A percentile compares a stretch with the other conserved stretches of the same genome.
Evolutionary conservation across 345 rosid species (phyloP).

Genomic region (Gossypium mustelinum): DNA sequence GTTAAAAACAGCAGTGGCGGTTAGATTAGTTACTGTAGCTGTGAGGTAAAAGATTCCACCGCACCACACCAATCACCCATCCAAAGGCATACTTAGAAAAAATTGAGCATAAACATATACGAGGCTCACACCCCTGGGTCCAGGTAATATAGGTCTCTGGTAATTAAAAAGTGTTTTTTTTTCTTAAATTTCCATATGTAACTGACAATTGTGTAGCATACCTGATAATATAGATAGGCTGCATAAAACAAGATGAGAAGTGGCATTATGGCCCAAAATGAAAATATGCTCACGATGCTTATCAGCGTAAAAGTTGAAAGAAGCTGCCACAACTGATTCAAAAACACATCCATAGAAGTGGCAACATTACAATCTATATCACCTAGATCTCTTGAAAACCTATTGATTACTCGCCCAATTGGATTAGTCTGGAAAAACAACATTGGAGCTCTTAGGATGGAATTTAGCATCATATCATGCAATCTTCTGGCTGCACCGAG

Average conservation of each 20-base stretch:
- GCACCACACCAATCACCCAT: too few relatives aligned
- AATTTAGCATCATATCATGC: slow-evolving; percentile 72
- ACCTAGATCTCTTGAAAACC: slow-evolving; percentile 90
- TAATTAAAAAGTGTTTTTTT: background rate
- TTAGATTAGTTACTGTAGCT: too few relatives aligned
- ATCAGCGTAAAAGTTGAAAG: slow-evolving; percentile 88
- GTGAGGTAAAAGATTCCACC: too few relatives aligned
- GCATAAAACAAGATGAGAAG: slow-evolving; percentile 82
- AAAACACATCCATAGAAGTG: slow-evolving; percentile 54
- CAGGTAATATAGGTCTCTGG: background rate
- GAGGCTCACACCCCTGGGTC: background rate
- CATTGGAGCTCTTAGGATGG: slow-evolving; percentile 89
- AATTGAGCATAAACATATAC: background rate
- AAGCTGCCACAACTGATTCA: slow-evolving; percentile 74
- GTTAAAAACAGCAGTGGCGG: too few relatives aligned
- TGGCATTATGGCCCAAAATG: slow-evolving; percentile 94
- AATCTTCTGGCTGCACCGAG: slow-evolving; percentile 76
- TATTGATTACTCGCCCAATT: slow-evolving; percentile 78
- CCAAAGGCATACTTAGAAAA: background rate
- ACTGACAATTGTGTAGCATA: slow-evolving; percentile 17
- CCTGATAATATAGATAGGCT: slow-evolving; percentile 94
- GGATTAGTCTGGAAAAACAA: slow-evolving; percentile 93
- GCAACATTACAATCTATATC: slow-evolving; percentile 87
- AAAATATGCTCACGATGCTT: slow-evolving; percentile 80
- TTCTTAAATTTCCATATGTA: background rate